Conservation (phyloP, 192 early-diverging fungal genomes). For the Coemansia guatemalensis region DNA sequence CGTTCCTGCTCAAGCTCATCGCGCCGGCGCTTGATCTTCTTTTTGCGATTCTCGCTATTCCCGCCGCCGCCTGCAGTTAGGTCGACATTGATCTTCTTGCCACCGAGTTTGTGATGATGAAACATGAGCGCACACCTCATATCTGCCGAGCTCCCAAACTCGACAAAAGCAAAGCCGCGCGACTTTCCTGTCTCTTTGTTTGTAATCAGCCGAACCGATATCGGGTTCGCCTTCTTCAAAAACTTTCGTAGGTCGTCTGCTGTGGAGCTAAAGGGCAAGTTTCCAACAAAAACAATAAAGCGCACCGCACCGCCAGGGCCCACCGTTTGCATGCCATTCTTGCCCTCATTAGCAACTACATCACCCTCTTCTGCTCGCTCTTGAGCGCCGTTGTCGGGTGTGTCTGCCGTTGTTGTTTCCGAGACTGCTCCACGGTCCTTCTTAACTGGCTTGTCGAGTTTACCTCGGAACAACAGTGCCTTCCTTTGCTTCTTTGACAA, state of each 20-base stretch:
- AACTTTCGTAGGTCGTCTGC: constrained; percentile 61
- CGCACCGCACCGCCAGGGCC: constrained; percentile 11
- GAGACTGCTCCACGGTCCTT: constrained; percentile 8
- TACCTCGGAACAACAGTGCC: constrained; percentile 39
- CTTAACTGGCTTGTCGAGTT: constrained; percentile 31
- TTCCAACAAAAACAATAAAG: constrained; percentile 65
- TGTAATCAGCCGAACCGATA: constrained; percentile 64
- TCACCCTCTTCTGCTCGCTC: constrained; percentile 15
- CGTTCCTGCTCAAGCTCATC: constrained; percentile 46
- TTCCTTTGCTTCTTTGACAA: constrained; percentile 51
- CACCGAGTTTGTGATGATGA: constrained; percentile 62
- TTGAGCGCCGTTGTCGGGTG: constrained; percentile 3
- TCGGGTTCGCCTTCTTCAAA: constrained; percentile 59
- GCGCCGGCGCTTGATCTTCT: constrained; percentile 38
- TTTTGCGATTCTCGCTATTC: constrained; percentile 49
- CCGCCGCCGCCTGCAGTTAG: constrained; percentile 74
- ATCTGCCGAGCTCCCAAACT: constrained; percentile 57
- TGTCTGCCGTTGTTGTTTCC: not conserved
- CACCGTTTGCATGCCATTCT: constrained; percentile 2
- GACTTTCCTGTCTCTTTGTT: constrained; percentile 69
- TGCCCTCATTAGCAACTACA: not conserved
- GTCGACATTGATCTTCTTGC: constrained; percentile 70
- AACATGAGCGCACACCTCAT: constrained; percentile 65
- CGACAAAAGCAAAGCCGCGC: constrained; percentile 73
- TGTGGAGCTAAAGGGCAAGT: constrained; percentile 65